Base-by-base conservation (phyloP, 345 rosid species). In the Aquilaria yunnanensis region DNA sequence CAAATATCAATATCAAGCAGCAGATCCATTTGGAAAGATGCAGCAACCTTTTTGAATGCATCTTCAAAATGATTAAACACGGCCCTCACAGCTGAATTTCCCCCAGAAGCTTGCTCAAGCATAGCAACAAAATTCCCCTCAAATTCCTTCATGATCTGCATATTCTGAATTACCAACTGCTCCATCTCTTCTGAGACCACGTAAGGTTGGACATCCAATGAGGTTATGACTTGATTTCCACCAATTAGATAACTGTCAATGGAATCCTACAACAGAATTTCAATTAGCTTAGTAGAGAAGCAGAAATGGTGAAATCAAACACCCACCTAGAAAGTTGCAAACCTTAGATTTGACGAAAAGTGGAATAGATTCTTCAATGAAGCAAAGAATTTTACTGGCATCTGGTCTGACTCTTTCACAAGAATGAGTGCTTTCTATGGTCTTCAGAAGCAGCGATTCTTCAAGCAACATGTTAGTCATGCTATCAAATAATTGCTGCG, bases 401-500 rank as follows among this genome's bases (percentile, higher is more conserved):
- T 75, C 69, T 64, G 74, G 69, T 75, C 69, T 81, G 65, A 86
- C 81, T 51, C 63, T 68, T 72, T 70, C 70, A 74, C 98, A 93
- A 56, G 85, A 68, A 62, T 83, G 98, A 60, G 77, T 53, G 50
- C 64, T 71, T 76, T 68, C 89, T 47, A 87, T 77, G 51, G 78
- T 82, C 81, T 66, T 83, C 67, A 90, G 74, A 72, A 93, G 67
- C 51, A 82, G 68, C 14, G 74, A 75, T 65, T 78, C 94, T 62
- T 93, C 97, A 64, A 70, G 71, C 75, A 90, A 61, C 74, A 79
- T 68, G 51, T 71, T 55, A 56, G 54, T 64, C 54, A 88, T 63
- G 67, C 77, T 74, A 82, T 93, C 98, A 75, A 87, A 83, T 33
- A 90, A 72, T 77, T 80, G 74, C 98, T 93, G 94, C 72, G 69